Evolutionary conservation across 2,329 filamentous ascomycete species (phyloP), one percentile per base, ranked within the genome.

Genomic region (Pseudopyrenochaeta lycopersici): DNA sequence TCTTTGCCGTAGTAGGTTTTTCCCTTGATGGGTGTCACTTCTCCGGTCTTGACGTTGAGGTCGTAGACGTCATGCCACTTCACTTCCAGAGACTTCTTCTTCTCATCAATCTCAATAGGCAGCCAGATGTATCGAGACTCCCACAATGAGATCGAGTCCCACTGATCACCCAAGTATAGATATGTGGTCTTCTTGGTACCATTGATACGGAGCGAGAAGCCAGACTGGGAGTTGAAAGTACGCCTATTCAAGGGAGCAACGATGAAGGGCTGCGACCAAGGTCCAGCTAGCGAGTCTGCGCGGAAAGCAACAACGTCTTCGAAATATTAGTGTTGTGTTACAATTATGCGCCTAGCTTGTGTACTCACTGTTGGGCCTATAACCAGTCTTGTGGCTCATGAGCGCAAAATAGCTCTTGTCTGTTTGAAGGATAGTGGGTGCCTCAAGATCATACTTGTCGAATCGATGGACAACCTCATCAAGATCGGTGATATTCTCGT

Each of bases 381-480:
- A 87, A 0, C 85, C 85, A 0, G 85, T 87, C 75, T 87, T 87
- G 57, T 87, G 85, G 59, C 82, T 85, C 84, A 87, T 86, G 31
- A 87, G 63, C 0, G 84, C 82, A 60, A 82, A 87, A 60, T 87
- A 87, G 59, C 82, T 85, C 53, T 78, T 77, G 30, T 87, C 83
- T 0, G 85, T 87, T 64, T 86, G 84, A 5, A 87, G 76, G 46
- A 87, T 86, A 0, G 82, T 85, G 0, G 85, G 85, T 0, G 84
- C 85, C 60, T 87, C 85, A 1, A 87, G 77, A 58, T 87, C 85
- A 56, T 79, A 86, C 58, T 87, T 87, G 65, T 84, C 76, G 48
- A 84, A 87, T 1, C 84, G 80, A 64, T 84, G 77, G 0, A 84
- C 75, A 1, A 84, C 81, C 20, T 81, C 66, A 1, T 84, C 81